A percentile compares a stretch with the other conserved stretches of the same genome.
phyloP scores from a whole-genome alignment of 441 rosid genomes.

The Manihot esculenta region DNA sequence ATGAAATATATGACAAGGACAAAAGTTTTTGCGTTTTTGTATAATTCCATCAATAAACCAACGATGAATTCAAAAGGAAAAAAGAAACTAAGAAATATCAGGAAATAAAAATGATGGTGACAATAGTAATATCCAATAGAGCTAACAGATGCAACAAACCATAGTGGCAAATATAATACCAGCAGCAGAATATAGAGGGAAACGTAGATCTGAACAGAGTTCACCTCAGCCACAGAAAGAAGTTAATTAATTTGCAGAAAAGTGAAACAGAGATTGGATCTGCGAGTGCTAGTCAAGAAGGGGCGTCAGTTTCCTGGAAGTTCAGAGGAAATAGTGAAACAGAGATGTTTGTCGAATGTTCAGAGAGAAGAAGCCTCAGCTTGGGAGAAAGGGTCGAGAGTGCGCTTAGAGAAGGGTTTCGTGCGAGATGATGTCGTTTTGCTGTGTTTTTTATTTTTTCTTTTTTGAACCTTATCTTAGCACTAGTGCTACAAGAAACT shows the following conservation, averaged over 20 bases:
- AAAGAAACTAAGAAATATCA: neutral
- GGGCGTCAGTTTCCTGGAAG: neutral
- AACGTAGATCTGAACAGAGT: neutral
- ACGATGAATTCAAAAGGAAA: neutral
- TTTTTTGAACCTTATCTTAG: too few species aligned
- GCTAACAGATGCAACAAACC: neutral
- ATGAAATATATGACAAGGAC: too few species aligned
- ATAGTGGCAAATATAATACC: neutral
- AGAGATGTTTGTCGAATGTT: conserved; percentile 1
- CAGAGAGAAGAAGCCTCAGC: neutral
- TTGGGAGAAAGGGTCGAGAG: too few species aligned
- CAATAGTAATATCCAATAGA: neutral
- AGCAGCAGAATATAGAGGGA: neutral
- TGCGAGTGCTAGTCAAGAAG: neutral
- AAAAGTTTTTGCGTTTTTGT: neutral
- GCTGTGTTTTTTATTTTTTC: too few species aligned
- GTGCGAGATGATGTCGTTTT: conserved; percentile 4
- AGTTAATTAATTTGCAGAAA: neutral
- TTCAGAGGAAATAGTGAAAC: neutral
- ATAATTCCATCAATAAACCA: neutral
- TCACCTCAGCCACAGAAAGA: neutral
- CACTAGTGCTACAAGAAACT: too few species aligned
- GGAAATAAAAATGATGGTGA: neutral
- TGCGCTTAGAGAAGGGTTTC: conserved; percentile 1
- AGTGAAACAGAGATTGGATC: conserved; percentile 39